A percentile compares a stretch with the other conserved stretches of the same genome.
Conservation (phyloP, 148 eudicot genomes). For the Fagopyrum homotropicum region DNA sequence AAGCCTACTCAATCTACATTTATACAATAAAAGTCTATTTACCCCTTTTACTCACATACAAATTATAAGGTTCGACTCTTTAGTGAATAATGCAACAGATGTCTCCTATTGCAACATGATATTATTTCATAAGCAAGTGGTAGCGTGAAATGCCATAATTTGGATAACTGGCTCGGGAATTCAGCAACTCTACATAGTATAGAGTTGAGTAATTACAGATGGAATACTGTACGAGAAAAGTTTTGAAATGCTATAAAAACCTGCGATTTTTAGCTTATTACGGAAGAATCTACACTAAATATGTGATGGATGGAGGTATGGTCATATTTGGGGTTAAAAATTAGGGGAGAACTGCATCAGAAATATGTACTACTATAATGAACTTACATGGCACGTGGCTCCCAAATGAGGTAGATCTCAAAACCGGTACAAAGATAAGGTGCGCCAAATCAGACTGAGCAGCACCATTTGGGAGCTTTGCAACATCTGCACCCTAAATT, state of each 20-base stretch:
- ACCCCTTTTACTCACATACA: too few species aligned
- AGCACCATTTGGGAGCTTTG: slow-evolving; percentile 18
- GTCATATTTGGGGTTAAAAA: neutral
- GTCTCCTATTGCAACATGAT: neutral
- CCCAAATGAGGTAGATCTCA: slow-evolving; percentile 89
- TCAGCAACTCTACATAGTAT: neutral
- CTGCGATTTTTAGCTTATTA: neutral
- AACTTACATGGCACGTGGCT: slow-evolving; percentile 87
- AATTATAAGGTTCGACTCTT: too few species aligned
- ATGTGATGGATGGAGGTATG: neutral
- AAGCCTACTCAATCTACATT: too few species aligned
- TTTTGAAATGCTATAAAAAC: neutral
- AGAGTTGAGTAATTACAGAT: neutral
- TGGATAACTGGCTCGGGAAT: neutral
- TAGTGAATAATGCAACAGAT: neutral
- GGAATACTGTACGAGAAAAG: neutral
- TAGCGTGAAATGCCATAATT: neutral
- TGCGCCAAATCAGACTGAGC: slow-evolving; percentile 29
- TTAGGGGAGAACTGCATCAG: neutral
- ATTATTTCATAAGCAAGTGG: neutral
- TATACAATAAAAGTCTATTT: too few species aligned
- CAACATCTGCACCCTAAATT: slow-evolving; percentile 39
- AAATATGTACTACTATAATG: neutral
- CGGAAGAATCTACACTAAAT: neutral
- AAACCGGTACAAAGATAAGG: slow-evolving; percentile 95